Percentiles rank a stretch among this genome's conserved stretches.
Evolutionary conservation across 164 flowering plant genomes (phyloP).

Genomic region (Brasenia schreberi): DNA sequence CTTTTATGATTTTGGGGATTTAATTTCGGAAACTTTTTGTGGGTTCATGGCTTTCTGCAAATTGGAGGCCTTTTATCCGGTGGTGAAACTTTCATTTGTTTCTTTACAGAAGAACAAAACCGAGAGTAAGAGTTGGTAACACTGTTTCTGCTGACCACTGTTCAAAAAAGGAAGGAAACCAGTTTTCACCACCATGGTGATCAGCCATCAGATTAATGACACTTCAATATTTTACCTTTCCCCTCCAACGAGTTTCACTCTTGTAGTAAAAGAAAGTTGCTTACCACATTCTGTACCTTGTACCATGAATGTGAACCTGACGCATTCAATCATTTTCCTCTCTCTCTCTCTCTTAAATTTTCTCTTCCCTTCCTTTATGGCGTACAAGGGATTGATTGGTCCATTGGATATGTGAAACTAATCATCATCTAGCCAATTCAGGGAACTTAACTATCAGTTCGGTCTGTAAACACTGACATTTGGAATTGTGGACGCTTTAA

Average conservation of each 20-base stretch:
- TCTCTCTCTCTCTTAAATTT: not conserved
- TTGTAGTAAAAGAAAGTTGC: not conserved
- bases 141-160: too few species aligned
- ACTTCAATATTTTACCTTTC: not conserved
- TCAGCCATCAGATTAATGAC: too few species aligned
- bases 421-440: not conserved
- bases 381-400: not conserved
- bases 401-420: not conserved
- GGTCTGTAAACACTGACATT: not conserved
- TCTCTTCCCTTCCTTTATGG: not conserved
- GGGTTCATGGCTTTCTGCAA: too few species aligned
- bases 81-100: too few species aligned
- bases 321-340: not conserved
- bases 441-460: not conserved
- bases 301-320: not conserved
- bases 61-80: too few species aligned
- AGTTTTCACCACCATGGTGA: too few species aligned
- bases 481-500: too few species aligned
- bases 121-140: too few species aligned
- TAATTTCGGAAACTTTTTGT: too few species aligned
- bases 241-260: not conserved
- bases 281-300: not conserved
- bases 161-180: too few species aligned
- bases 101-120: too few species aligned
- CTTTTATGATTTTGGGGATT: too few species aligned